Percentiles rank a stretch among this genome's conserved stretches.
These are phyloP conservation scores for Fusarium aywerte DNA, from an alignment of 2,329 filamentous ascomycete species.

Conservation along the genomic window DNA sequence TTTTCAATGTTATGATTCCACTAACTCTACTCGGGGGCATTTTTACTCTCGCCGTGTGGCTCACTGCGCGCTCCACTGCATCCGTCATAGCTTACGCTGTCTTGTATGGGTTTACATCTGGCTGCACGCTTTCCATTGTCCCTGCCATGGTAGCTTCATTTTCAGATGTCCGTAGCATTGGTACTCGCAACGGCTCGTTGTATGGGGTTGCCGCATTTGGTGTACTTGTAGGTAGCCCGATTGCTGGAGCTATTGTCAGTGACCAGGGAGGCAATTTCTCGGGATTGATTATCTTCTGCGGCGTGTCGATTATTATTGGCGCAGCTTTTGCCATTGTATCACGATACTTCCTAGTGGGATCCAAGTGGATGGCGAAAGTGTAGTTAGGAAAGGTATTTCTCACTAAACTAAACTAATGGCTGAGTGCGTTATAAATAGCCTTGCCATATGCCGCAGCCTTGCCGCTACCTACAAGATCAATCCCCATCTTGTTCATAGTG, in stretches of 20 bases:
- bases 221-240: constrained; percentile 36
- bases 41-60: constrained; percentile 51
- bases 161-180: constrained; percentile 64
- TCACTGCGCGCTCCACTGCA: constrained; percentile 45
- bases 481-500: constrained; percentile 11
- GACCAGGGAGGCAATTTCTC: background rate
- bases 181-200: constrained; percentile 60
- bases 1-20: constrained; percentile 57
- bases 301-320: background rate
- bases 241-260: constrained; percentile 35
- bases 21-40: constrained; percentile 52
- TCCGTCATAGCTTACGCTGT: constrained; percentile 48
- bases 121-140: constrained; percentile 48
- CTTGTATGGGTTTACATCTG: constrained; percentile 52
- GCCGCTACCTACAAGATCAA: constrained; percentile 6
- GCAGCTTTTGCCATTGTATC: background rate
- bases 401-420: background rate
- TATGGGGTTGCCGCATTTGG: constrained; percentile 31
- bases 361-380: background rate
- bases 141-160: constrained; percentile 58
- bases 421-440: background rate
- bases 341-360: background rate
- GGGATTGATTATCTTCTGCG: constrained; percentile 1
- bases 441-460: background rate
- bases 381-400: background rate